Base-by-base conservation (phyloP, 805 yeast species). In the Wickerhamomyces kurtzmanii region DNA sequence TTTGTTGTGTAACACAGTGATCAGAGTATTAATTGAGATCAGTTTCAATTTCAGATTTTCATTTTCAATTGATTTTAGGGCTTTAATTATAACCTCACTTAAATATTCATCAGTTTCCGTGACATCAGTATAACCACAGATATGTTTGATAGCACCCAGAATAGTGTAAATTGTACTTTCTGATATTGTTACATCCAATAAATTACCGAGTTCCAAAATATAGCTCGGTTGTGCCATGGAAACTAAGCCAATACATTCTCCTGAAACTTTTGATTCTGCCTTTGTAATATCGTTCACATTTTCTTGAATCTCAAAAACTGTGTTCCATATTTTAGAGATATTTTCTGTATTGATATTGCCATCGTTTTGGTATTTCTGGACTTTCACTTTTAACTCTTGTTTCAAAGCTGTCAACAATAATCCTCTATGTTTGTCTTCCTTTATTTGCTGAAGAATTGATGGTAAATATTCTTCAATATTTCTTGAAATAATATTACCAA, bases 1-100 rank as follows among this genome's bases (percentile, higher is more conserved):
- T 28, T 63, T 65, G 37, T 68, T 74, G 47, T 74, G 77, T 17
- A 76, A 52, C 0, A 76, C 73, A 2, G 79, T 62, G 8, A 74
- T 63, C 23, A 80, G 47, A 14, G 77, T 71, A 6, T 73, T 64
- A 18, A 76, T 57, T 1, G 79, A 65, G n/a, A 70, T 57, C 47
- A 74, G 72, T 32, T 77, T 73, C 28, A 75, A 59, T n/a, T 61
- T 68, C 22, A 77, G 56, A 32, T 63, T 65, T 4, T 43, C 48
- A 32, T 47, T 49, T 44, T 61, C 40, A 28, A 55, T 50, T 31
- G 34, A 36, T 8, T 32, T 35, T 22, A 38, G 30, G 0, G 43
- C 31, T 11, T 49, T 49, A 31, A 48, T 36, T 13, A 40, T 22
- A 3, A 41, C 47, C 12, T 34, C 28, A 8, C 42, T 33, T 12